A percentile compares a stretch with the other conserved stretches of the same genome.
Evolutionary conservation across 2,329 filamentous ascomycete genomes (phyloP).

Genomic region (Teratosphaeria viscida): DNA sequence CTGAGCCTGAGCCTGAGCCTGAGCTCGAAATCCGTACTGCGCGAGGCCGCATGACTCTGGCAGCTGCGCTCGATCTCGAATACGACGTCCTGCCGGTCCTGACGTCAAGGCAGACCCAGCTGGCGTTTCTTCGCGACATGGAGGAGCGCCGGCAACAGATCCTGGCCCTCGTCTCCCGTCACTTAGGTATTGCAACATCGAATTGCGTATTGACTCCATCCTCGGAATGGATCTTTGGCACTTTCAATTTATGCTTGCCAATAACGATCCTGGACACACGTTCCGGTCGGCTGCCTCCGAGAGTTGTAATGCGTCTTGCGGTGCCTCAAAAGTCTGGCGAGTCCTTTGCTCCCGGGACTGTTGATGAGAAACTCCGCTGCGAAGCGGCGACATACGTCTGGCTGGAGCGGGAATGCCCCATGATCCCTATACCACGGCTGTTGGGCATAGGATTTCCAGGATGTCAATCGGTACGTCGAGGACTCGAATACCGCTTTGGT

Average conservation of each 20-base stretch:
- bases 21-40: background rate
- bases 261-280: background rate
- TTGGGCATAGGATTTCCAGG: conserved; percentile 5
- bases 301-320: conserved; percentile 7
- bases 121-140: background rate
- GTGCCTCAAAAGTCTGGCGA: conserved; percentile 26
- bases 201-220: background rate
- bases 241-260: background rate
- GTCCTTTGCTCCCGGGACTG: conserved; percentile 26
- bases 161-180: background rate
- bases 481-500: background rate
- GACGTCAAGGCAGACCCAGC: background rate
- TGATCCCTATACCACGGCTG: conserved; percentile 26
- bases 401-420: conserved; percentile 29
- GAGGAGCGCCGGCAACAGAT: background rate
- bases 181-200: background rate
- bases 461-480: background rate
- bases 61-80: background rate
- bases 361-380: conserved; percentile 33
- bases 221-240: background rate
- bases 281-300: background rate
- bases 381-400: conserved; percentile 33
- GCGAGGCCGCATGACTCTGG: background rate
- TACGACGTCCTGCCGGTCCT: background rate
- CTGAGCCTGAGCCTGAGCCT: background rate